These are phyloP conservation scores for Chloris gayana DNA, from an alignment of 176 grass and related monocot genomes.

Conservation along the genomic window DNA sequence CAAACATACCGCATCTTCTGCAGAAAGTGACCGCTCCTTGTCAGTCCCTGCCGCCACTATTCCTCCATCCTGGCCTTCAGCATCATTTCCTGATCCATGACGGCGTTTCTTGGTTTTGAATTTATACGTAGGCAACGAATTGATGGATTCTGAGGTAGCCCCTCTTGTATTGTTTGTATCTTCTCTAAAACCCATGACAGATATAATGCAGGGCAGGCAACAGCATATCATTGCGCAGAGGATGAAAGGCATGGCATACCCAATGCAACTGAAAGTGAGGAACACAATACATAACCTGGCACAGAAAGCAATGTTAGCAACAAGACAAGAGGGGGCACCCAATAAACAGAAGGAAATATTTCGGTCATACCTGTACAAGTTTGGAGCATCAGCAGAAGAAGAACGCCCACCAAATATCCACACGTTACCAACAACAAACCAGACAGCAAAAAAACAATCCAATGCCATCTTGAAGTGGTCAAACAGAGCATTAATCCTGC, in stretches of 20 bases:
- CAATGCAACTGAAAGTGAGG: constrained; percentile 95
- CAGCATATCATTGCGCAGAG: constrained; percentile 94
- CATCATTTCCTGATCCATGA: constrained; percentile 49
- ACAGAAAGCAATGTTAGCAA: constrained; percentile 36
- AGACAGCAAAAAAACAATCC: constrained; percentile 97
- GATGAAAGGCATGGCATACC: constrained; percentile 96
- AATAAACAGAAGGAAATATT: neutral
- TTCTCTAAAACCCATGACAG: constrained; percentile 89
- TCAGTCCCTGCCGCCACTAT: constrained; percentile 77
- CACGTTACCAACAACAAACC: constrained; percentile 97
- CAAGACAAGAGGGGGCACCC: neutral
- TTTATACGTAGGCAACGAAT: constrained; percentile 83
- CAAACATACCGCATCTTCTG: constrained; percentile 79
- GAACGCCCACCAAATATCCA: constrained; percentile 91
- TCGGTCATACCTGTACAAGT: constrained; percentile 83
- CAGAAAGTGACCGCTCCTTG: constrained; percentile 75
- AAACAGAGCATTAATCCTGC: constrained; percentile 87
- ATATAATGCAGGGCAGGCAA: constrained; percentile 89
- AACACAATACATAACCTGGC: constrained; percentile 93
- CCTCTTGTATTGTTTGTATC: constrained; percentile 78
- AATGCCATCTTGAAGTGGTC: constrained; percentile 99
- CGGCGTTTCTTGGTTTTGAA: constrained; percentile 83
- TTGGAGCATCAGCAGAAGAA: constrained; percentile 73
- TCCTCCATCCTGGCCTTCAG: constrained; percentile 68
- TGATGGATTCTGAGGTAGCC: constrained; percentile 85